A percentile compares a stretch with the other conserved stretches of the same genome.
Evolutionary conservation across 768 basidiomycete species (phyloP).

Genomic region (Plicaturopsis crispa): DNA sequence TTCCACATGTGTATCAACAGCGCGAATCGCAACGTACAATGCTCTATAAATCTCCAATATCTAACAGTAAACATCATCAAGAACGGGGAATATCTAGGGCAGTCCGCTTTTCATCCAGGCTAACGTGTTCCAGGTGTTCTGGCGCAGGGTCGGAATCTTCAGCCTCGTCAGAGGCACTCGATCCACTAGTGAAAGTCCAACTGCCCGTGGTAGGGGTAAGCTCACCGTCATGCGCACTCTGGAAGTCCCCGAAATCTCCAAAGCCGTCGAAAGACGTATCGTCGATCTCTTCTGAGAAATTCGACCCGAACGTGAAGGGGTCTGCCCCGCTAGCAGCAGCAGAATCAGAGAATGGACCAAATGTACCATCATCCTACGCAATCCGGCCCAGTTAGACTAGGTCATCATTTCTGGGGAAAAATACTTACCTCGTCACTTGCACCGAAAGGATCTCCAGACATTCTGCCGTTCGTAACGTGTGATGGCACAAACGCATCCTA

Average conservation of each 20-base stretch:
- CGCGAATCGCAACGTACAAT: no score
- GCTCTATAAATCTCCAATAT: no score
- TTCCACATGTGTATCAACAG: no score
- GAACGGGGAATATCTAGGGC: no score
- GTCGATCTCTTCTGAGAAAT: constrained; percentile 57
- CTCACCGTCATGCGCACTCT: constrained; percentile 40
- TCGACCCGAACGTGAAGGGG: constrained; percentile 52
- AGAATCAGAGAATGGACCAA: constrained; percentile 76
- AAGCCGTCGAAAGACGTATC: constrained; percentile 60
- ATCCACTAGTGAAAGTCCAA: constrained; percentile 56
- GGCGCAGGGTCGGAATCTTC: background rate
- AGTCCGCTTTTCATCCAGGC: no score
- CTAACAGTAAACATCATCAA: no score
- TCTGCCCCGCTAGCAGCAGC: constrained; percentile 39
- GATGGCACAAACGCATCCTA: constrained; percentile 49
- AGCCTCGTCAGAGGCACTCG: constrained; percentile 8
- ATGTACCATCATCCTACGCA: constrained; percentile 44
- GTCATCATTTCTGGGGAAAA: no score
- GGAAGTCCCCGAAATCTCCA: constrained; percentile 73
- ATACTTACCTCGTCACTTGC: constrained; percentile 42
- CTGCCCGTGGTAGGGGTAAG: constrained; percentile 61
- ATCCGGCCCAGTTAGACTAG: no score
- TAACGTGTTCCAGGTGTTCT: no score
- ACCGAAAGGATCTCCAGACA: constrained; percentile 44
- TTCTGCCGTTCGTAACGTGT: constrained; percentile 22